phyloP scores from a whole-genome alignment of 371 early-diverging fungal species.

The Paraphysoderma sedebokerense region DNA sequence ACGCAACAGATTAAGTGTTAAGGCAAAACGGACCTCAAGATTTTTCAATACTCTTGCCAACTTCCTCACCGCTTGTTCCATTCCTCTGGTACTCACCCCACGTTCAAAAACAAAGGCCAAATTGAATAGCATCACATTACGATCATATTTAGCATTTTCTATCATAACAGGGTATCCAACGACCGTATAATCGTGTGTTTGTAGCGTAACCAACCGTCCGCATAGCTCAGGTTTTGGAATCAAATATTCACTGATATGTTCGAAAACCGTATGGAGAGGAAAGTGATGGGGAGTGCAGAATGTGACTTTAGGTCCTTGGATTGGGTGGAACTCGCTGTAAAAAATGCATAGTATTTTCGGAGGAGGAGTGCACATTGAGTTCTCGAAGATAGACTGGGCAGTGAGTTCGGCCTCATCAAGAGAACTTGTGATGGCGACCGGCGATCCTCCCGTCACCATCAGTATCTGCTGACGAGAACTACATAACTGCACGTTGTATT shows the following conservation, averaged over 20 bases:
- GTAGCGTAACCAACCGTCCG: not conserved
- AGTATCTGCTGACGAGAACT: too few relatives aligned
- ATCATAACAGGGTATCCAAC: not conserved
- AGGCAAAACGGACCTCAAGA: not conserved
- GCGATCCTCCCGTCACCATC: too few relatives aligned
- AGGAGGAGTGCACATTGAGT: too few relatives aligned
- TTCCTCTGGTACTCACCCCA: not conserved
- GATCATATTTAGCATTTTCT: not conserved
- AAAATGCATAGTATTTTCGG: too few relatives aligned
- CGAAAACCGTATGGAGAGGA: not conserved
- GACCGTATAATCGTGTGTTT: not conserved
- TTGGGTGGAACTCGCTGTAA: too few relatives aligned
- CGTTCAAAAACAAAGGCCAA: not conserved
- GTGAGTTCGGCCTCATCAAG: too few relatives aligned
- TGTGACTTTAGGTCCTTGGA: too few relatives aligned
- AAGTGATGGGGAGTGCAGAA: not conserved
- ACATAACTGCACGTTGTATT: too few relatives aligned
- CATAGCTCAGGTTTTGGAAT: conserved; percentile 1
- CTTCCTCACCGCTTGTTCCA: not conserved
- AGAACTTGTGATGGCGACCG: too few relatives aligned
- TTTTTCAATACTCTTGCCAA: not conserved
- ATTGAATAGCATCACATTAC: not conserved
- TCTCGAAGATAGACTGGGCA: too few relatives aligned
- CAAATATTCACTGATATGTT: not conserved
- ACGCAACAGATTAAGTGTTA: too few relatives aligned